Evolutionary conservation across 2,329 filamentous ascomycete species (phyloP).

Genomic region (Claviceps africana): DNA sequence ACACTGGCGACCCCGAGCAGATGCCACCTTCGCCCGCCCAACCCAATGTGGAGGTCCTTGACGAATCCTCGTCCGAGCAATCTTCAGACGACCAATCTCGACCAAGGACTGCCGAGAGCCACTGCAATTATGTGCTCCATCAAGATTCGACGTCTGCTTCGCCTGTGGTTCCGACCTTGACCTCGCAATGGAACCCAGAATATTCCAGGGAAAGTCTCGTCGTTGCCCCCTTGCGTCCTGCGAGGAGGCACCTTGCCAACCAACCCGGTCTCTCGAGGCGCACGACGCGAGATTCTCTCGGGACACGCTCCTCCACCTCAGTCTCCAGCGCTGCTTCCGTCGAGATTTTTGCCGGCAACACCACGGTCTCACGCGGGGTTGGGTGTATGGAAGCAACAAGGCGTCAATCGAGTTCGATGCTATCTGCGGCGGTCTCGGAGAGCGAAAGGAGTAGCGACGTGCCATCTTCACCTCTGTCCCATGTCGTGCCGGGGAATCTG

Average conservation of each 20-base stretch:
- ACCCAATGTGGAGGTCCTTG: constrained; percentile 38
- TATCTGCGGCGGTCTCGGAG: constrained; percentile 50
- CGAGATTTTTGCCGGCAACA: constrained; percentile 27
- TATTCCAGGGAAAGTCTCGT: constrained; percentile 49
- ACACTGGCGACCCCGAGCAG: constrained; percentile 22
- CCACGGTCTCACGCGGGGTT: constrained; percentile 9
- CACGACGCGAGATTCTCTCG: constrained; percentile 38
- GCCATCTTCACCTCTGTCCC: constrained; percentile 33
- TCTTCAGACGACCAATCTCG: constrained; percentile 22
- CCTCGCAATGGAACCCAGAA: constrained; percentile 14
- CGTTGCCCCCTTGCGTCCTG: constrained; percentile 39
- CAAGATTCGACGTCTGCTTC: constrained; percentile 24
- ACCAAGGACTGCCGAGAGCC: constrained; percentile 24
- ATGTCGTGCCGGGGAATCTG: constrained; percentile 28
- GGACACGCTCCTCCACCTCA: constrained; percentile 39
- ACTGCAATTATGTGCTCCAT: constrained; percentile 41
- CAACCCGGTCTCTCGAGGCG: constrained; percentile 34
- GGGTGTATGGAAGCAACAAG: constrained; percentile 19
- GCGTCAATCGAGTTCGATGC: constrained; percentile 50
- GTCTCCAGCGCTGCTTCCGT: constrained; percentile 37
- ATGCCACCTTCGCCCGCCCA: constrained; percentile 27
- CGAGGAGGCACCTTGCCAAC: constrained; percentile 33
- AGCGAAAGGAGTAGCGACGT: constrained; percentile 39
- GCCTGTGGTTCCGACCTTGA: not conserved
- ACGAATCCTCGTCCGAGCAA: constrained; percentile 31